Base-by-base conservation (phyloP, 139 green algal species). In the Chlamydomonas sp. region DNA sequence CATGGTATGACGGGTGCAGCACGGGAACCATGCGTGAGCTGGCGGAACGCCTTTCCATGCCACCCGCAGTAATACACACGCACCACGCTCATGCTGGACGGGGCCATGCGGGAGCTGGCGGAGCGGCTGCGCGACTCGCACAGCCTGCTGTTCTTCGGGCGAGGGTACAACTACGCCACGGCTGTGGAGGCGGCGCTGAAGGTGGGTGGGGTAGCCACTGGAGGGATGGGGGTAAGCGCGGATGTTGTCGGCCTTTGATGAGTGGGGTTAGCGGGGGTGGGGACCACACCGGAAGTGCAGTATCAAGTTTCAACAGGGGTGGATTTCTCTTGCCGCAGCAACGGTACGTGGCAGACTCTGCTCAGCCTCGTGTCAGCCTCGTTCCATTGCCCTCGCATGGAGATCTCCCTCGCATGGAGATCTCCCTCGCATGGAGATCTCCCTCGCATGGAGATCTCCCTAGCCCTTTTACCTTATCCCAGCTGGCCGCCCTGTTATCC, bases 121-220 rank as follows among this genome's bases (percentile, higher is more conserved):
- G 31, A 90, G 82, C 88, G 96, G 89, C 93, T 99, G 18, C 93
- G 94, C 73, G 75, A 96, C 60, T 93, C 98, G 87, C 81, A 94
- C 83, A 95, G 80, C 77, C 91, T 99, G 87, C 93, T 98, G 68
- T 94, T 98, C 80, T 98, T 99, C 91, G 97, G 95, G 15, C 93
- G 98, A 9, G 98, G 98, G 17, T 97, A 96, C 91, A 99, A 99
- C 94, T 99, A 99, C 89, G 96, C 98, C 3, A 99, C 97, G 3
- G 97, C 97, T 3, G 86, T 99, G 77, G 98, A 99, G 89, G 96
- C 93, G 2, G 97, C 97, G 20, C 92, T 99, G 60, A 99, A 99
- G 93, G 95, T 95, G 9, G 4, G 86, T 1, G 1, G 14, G 61
- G 66, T 31, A 2, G 61, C 18, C 3, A 3, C 14, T 16, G 14